Evolutionary conservation across 352 stramenopile species (phyloP), one percentile per base, ranked within the genome.

Genomic region (Phytophthora nicotianae): DNA sequence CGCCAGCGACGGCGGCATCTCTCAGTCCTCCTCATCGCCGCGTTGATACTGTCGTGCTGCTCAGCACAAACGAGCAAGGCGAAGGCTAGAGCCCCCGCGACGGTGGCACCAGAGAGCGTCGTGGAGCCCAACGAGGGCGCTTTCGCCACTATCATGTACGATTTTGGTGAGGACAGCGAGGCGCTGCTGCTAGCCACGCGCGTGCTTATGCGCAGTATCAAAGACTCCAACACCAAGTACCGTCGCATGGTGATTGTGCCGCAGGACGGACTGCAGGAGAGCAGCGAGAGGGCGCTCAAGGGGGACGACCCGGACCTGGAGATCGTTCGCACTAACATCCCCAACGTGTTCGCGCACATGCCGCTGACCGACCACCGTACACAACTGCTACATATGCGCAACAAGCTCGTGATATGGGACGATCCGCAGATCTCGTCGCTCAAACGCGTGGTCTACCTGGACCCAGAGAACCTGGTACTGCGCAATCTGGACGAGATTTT

Each of bases 401-500:
- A 93, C 62, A 93, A 91, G 48, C 64, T 91, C 29, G 83, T 82
- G 47, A 77, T 93, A 35, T 93, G 85, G 85, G 85, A 93, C 58
- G 81, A 93, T 32, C 76, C 84, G 14, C 67, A 74, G 57, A 71
- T 93, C 27, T 78, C 78, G 2, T 65, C 72, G 47, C 67, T 92
- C 24, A 79, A 88, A 68, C 83, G 85, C 32, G 66, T 93, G 42
- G 83, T 88, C 45, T 93, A 93, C 46, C 45, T 93, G 43, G 85
- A 93, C 41, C 81, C 79, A 17, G 85, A 93, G 68, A 93, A 93
- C 62, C 42, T 93, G 14, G 75, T 93, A 58, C 41, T 93, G 53
- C 79, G 75, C 42, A 93, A 93, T 43, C 40, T 93, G 35, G 85
- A 93, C 64, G 85, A 93, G 67, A 91, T 93, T 58, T 93, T 93